A percentile compares a stretch with the other conserved stretches of the same genome.
These are phyloP conservation scores for Paraleonurus japonicus DNA, from an alignment of 257 asterid species.

Conservation along the genomic window DNA sequence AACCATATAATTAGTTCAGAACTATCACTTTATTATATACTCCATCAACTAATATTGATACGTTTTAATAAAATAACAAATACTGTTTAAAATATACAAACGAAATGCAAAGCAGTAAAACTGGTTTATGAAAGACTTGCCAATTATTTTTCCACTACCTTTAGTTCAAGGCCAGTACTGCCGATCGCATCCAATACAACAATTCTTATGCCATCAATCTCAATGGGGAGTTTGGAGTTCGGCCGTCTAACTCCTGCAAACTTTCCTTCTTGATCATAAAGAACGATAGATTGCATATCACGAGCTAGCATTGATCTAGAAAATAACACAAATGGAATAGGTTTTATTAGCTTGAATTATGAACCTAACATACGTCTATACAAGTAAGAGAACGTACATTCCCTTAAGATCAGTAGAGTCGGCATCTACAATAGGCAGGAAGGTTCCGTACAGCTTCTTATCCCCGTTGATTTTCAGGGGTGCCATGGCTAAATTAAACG, in stretches of 20 bases:
- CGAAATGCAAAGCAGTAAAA: no score
- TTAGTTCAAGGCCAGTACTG: slow-evolving; percentile 74
- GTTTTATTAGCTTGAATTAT: neutral
- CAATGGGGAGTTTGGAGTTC: slow-evolving; percentile 79
- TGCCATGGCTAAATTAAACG: slow-evolving; percentile 94
- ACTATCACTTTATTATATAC: no score
- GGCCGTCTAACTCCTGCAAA: slow-evolving; percentile 81
- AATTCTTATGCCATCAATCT: slow-evolving; percentile 65
- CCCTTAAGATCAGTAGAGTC: slow-evolving; percentile 68
- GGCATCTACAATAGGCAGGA: slow-evolving; percentile 62
- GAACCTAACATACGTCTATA: neutral
- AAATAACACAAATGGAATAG: slow-evolving; percentile 16
- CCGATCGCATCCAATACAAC: slow-evolving; percentile 64
- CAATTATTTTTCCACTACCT: slow-evolving; percentile 43
- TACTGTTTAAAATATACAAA: no score
- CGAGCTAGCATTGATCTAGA: slow-evolving; percentile 93
- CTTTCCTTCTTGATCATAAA: slow-evolving; percentile 85
- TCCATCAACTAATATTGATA: no score
- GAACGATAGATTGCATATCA: slow-evolving; percentile 82
- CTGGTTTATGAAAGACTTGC: no score
- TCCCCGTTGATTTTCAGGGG: slow-evolving; percentile 77
- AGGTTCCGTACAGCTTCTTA: slow-evolving; percentile 86
- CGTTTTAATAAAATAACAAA: no score
- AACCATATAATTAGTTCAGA: no score
- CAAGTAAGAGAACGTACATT: slow-evolving; percentile 48